Percentiles rank a stretch among this genome's conserved stretches.
Conservation (phyloP, 1,139 yeast genomes). For the Pichia sp. region DNA sequence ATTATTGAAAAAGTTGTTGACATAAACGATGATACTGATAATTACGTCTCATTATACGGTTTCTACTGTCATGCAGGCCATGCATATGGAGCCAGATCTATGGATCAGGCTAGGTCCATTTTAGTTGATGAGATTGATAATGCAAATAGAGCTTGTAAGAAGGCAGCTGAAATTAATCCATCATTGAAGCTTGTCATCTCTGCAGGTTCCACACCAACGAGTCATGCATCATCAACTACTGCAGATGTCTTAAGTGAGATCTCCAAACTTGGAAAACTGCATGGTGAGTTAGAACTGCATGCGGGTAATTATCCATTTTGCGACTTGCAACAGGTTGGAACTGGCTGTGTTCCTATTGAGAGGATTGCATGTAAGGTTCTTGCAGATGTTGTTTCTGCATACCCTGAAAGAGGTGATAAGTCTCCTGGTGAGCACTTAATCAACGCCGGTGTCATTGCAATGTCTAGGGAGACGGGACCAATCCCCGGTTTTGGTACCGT, state of each 20-base stretch:
- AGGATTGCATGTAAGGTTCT: conserved; percentile 51
- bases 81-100: conserved; percentile 48
- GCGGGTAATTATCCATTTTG: conserved; percentile 74
- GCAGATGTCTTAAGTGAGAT: conserved; percentile 22
- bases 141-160: conserved; percentile 47
- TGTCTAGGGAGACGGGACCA: conserved; percentile 54
- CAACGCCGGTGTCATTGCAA: conserved; percentile 67
- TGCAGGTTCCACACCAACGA: conserved; percentile 81
- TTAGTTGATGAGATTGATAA: conserved; percentile 49
- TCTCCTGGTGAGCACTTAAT: conserved; percentile 50
- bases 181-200: conserved; percentile 35
- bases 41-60: conserved; percentile 46
- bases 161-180: conserved; percentile 29
- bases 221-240: conserved; percentile 46
- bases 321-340: conserved; percentile 69
- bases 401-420: conserved; percentile 42
- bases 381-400: conserved; percentile 58
- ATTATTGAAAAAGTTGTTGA: conserved; percentile 27
- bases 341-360: conserved; percentile 44
- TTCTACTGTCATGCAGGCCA: conserved; percentile 80
- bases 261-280: conserved; percentile 9
- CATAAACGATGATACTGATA: conserved; percentile 22
- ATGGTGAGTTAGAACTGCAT: conserved; percentile 57
- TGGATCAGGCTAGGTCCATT: conserved; percentile 40
- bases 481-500: conserved; percentile 44